phyloP scores from a whole-genome alignment of 2,329 filamentous ascomycete species.

The Aspergillus brunneoviolaceus region DNA sequence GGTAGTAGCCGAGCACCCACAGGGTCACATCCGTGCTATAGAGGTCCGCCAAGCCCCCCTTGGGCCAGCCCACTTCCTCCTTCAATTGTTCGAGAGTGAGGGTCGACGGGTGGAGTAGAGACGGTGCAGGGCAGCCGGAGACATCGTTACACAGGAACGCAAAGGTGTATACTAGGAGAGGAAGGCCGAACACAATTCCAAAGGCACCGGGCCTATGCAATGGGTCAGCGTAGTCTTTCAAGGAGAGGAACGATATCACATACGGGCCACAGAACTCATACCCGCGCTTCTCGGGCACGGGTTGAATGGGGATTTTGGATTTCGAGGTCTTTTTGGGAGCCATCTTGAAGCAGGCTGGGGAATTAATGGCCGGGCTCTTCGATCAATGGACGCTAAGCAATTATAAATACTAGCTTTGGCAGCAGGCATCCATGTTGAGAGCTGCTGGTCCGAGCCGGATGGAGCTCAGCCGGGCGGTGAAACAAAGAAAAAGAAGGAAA shows the following conservation, averaged over 20 bases:
- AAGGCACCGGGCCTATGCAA: conserved; percentile 67
- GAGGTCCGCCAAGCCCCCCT: conserved; percentile 67
- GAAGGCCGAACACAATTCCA: conserved; percentile 76
- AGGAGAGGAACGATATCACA: conserved; percentile 21
- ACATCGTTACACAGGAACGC: conserved; percentile 90
- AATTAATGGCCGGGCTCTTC: neutral
- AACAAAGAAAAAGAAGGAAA: neutral
- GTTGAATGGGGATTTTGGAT: conserved; percentile 33
- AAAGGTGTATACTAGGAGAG: conserved; percentile 74
- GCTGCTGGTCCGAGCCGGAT: conserved; percentile 7
- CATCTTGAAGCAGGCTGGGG: conserved; percentile 20
- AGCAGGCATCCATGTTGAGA: neutral
- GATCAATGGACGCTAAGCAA: neutral
- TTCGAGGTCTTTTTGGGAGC: conserved; percentile 34
- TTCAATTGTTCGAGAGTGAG: conserved; percentile 73
- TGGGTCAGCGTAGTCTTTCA: neutral
- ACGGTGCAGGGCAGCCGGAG: conserved; percentile 84
- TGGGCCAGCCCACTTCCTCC: conserved; percentile 77
- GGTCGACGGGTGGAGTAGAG: conserved; percentile 69
- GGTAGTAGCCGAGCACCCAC: conserved; percentile 76
- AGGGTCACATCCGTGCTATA: conserved; percentile 67
- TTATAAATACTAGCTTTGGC: neutral
- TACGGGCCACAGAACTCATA: conserved; percentile 52
- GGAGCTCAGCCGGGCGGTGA: conserved; percentile 3
- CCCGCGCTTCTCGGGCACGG: conserved; percentile 42